Base-by-base conservation (phyloP, 2,329 filamentous ascomycete genomes). In the Aspergillaceae sp. region DNA sequence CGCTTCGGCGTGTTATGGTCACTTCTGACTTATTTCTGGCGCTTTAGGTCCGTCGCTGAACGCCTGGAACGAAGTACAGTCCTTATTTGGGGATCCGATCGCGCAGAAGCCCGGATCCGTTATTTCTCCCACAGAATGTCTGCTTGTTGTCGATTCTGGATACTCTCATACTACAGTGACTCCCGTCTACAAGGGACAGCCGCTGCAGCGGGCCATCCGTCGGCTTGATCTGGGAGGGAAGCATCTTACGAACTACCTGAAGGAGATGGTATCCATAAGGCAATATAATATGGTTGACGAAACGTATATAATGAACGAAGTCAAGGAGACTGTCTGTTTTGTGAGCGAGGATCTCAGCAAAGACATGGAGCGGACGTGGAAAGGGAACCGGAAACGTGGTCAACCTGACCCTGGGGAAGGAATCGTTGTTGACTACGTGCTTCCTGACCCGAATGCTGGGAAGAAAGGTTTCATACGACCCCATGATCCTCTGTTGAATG, bases 251-350 rank as follows among this genome's bases (percentile, higher is more conserved):
- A 97, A 97, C 64, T 86, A 94, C 63, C 75, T 98, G 32, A 91
- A 92, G 41, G 86, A 92, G 47, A 76, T 94, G 10, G 81, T 97
- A 11, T 96, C 90, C 1, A 76, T 94, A 9, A 84, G 92, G 5
- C 89, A 96, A 60, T 95, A 94, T 66, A 91, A 96, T 63, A 90
- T 98, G 81, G 82, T 92, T 51, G 90, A 94, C 64, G 92, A 98
- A 58, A 84, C 86, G 1, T 84, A 94, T 64, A 84, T 97, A 43
- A 88, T 96, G 63, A 95, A 95, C 59, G 87, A 96, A 65, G 90
- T 97, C 67, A 98, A 98, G 62, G 92, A 98, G 63, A 77, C 84
- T 4, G 82, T 86, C 1, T 94, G 87, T 62, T 97, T 86, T 57
- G 82, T 96, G 7, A 85, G 86, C 2, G 71, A 79, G 1, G 81